phyloP scores from a whole-genome alignment of 2,329 filamentous ascomycete genomes.

The Fusarium chaquense region DNA sequence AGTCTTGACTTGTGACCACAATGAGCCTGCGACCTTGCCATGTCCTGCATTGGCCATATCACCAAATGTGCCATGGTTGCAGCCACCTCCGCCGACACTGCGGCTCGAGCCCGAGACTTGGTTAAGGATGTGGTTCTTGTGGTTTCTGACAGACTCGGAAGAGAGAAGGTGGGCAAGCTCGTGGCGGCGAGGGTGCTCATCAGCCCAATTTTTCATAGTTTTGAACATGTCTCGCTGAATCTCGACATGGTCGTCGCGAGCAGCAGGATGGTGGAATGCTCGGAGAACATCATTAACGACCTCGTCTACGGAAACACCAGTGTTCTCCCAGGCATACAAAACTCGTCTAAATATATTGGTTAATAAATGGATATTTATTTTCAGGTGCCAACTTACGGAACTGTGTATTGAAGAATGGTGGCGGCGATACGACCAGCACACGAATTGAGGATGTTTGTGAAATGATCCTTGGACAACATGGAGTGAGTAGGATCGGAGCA shows the following conservation, averaged over 20 bases:
- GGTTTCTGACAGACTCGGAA: conserved; percentile 83
- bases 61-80: conserved; percentile 59
- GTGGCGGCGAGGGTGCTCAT: conserved; percentile 73
- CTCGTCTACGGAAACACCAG: conserved; percentile 83
- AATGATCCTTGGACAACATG: conserved; percentile 87
- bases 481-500: conserved; percentile 86
- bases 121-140: conserved; percentile 79
- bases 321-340: conserved; percentile 93
- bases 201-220: conserved; percentile 84
- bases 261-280: conserved; percentile 90
- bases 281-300: conserved; percentile 83
- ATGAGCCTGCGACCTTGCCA: conserved; percentile 68
- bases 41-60: conserved; percentile 61
- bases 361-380: not conserved
- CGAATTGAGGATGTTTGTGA: conserved; percentile 81
- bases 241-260: conserved; percentile 80
- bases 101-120: conserved; percentile 44
- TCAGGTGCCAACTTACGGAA: conserved; percentile 68
- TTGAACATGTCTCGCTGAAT: conserved; percentile 91
- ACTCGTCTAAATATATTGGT: conserved; percentile 68
- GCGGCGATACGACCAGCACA: conserved; percentile 80
- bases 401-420: conserved; percentile 85
- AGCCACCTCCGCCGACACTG: conserved; percentile 48
- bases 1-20: conserved; percentile 72
- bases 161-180: conserved; percentile 81